These are phyloP conservation scores for Choiromyces venosus DNA, from an alignment of 495 filamentous ascomycete species.

Conservation along the genomic window DNA sequence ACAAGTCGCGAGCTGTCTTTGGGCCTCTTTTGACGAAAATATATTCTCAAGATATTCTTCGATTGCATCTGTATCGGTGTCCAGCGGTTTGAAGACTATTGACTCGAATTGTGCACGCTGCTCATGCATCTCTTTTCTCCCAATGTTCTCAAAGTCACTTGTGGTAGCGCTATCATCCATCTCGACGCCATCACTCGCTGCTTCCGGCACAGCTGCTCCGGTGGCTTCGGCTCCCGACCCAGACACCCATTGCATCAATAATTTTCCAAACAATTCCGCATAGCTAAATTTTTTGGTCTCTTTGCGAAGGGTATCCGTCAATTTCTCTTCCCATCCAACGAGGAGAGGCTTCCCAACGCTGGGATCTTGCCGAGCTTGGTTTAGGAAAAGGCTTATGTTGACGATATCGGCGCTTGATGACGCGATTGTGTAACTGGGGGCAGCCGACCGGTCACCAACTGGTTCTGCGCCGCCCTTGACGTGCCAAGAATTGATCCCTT, in stretches of 20 bases:
- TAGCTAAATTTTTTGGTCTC: constrained; percentile 57
- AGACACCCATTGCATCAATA: constrained; percentile 61
- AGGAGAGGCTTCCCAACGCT: constrained; percentile 43
- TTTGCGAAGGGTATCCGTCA: constrained; percentile 45
- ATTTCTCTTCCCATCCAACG: constrained; percentile 47
- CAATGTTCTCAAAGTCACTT: constrained; percentile 47
- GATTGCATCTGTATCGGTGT: constrained; percentile 49
- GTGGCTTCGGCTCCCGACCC: constrained; percentile 29
- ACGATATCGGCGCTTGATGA: constrained; percentile 23
- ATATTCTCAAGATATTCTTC: constrained; percentile 51
- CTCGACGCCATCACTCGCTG: constrained; percentile 28
- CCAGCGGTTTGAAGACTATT: constrained; percentile 52
- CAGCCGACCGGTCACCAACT: constrained; percentile 25
- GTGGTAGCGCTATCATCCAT: constrained; percentile 30
- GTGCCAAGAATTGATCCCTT: constrained; percentile 46
- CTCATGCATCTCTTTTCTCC: constrained; percentile 51
- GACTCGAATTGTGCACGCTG: constrained; percentile 55
- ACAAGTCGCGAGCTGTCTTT: constrained; percentile 31
- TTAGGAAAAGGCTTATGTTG: constrained; percentile 18
- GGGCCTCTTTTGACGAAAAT: constrained; percentile 47
- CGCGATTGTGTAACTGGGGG: constrained; percentile 34
- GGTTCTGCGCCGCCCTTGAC: background rate
- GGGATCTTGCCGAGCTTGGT: constrained; percentile 42
- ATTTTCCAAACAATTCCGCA: constrained; percentile 55
- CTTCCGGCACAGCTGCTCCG: constrained; percentile 17